These are phyloP conservation scores for Carpinus fangiana DNA, from an alignment of 306 rosid species.

Conservation along the genomic window DNA sequence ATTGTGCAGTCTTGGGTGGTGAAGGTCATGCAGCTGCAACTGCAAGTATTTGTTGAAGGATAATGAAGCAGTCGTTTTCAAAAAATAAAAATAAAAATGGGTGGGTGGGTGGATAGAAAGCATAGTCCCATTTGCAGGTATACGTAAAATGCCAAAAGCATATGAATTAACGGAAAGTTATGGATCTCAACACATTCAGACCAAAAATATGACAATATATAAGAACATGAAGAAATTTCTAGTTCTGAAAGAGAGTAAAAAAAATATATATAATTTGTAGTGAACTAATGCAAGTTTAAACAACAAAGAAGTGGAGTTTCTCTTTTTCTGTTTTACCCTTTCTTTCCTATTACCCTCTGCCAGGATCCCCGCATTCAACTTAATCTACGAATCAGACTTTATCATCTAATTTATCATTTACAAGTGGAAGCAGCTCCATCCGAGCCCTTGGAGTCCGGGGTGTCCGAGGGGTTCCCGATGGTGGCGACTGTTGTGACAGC, in stretches of 20 bases:
- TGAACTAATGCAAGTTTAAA: slow-evolving; percentile 37
- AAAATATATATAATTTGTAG: slow-evolving; percentile 21
- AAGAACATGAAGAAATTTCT: slow-evolving; percentile 6
- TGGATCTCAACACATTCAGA: neutral
- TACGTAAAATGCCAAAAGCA: neutral
- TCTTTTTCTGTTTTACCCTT: slow-evolving; percentile 21
- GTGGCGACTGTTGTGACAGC: slow-evolving; percentile 68
- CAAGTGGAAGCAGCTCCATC: slow-evolving; percentile 88
- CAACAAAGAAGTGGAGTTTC: slow-evolving; percentile 31
- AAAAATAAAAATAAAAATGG: too few relatives aligned
- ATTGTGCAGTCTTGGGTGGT: too few relatives aligned
- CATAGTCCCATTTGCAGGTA: neutral
- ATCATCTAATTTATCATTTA: slow-evolving; percentile 90
- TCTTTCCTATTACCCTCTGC: slow-evolving; percentile 37
- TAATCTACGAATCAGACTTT: slow-evolving; percentile 45
- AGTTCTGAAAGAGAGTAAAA: neutral
- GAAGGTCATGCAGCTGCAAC: too few relatives aligned
- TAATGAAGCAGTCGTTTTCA: neutral
- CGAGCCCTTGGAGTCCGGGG: slow-evolving; percentile 81
- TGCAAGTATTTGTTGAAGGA: too few relatives aligned
- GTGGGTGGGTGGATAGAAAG: too few relatives aligned
- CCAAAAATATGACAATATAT: slow-evolving; percentile 7
- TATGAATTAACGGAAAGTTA: neutral
- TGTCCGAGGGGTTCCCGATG: slow-evolving; percentile 78
- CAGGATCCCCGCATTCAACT: slow-evolving; percentile 27